Evolutionary conservation across 2,329 filamentous ascomycete species (phyloP).

Genomic region (Hymenoscyphus occultus): DNA sequence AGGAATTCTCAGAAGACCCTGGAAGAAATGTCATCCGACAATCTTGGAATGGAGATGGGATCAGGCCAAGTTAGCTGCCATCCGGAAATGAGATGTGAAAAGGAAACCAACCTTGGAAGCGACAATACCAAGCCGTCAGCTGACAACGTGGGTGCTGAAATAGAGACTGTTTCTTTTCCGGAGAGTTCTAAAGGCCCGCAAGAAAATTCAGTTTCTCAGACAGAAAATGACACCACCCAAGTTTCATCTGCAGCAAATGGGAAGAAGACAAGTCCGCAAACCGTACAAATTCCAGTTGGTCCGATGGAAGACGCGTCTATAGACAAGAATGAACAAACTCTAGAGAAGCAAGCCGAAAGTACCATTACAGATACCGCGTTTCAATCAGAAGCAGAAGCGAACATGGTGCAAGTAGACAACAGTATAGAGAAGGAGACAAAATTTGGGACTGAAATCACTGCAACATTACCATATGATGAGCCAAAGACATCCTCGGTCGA

Average conservation of each 20-base stretch:
- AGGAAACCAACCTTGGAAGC: not conserved
- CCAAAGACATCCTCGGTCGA: too few species aligned
- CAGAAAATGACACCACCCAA: not conserved
- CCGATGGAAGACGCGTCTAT: not conserved
- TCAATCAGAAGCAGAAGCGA: not conserved
- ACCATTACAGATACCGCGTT: not conserved
- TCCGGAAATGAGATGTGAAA: not conserved
- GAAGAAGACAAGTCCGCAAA: too few species aligned
- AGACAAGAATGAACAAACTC: not conserved
- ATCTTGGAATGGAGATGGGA: not conserved
- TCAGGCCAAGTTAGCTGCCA: not conserved
- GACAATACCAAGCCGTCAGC: not conserved
- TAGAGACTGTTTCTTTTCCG: not conserved
- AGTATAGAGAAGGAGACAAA: too few species aligned
- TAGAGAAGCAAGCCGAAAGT: not conserved
- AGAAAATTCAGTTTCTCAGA: not conserved
- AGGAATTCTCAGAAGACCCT: not conserved
- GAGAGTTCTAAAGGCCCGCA: not conserved
- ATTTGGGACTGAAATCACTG: too few species aligned
- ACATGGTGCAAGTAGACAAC: too few species aligned
- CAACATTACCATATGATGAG: too few species aligned
- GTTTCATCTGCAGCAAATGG: too few species aligned
- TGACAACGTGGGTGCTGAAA: not conserved
- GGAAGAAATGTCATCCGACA: not conserved
- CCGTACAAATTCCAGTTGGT: not conserved